Conservation (phyloP, 805 yeast species). For the Candida easanensis region DNA sequence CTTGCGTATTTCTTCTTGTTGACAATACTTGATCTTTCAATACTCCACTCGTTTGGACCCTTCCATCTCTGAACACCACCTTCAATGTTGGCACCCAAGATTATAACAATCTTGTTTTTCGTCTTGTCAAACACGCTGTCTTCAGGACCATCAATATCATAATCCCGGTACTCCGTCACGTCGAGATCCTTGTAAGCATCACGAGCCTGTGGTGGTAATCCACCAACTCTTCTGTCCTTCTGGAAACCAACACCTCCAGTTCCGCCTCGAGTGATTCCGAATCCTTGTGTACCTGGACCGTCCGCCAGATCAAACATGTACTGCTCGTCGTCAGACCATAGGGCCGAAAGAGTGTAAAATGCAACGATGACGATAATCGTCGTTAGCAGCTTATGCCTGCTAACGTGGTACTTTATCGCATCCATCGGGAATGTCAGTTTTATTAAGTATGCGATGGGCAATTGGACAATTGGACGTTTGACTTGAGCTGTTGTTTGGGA, state of each 20-base stretch:
- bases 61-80: conserved; percentile 40
- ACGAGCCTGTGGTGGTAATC: conserved; percentile 25
- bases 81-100: conserved; percentile 39
- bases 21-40: conserved; percentile 45
- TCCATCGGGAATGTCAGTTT: conserved; percentile 3
- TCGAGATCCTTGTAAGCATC: conserved; percentile 13
- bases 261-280: conserved; percentile 28
- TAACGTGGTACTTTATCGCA: conserved; percentile 6
- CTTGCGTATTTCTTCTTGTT: conserved; percentile 48
- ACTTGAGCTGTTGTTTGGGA: too few relatives aligned
- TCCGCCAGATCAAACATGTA: conserved; percentile 22
- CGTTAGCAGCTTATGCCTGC: conserved; percentile 15
- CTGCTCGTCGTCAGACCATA: conserved; percentile 6
- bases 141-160: conserved; percentile 11
- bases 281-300: conserved; percentile 23
- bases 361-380: conserved; percentile 2
- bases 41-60: conserved; percentile 40
- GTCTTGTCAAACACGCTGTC: conserved; percentile 10
- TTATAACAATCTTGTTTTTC: conserved; percentile 33
- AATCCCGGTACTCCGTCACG: conserved; percentile 11
- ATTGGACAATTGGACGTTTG: too few relatives aligned
- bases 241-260: conserved; percentile 24
- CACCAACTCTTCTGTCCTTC: conserved; percentile 23
- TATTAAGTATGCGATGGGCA: too few relatives aligned
- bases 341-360: conserved; percentile 1